Percentiles rank a stretch among this genome's conserved stretches.
Conservation (phyloP, 176 grass and related monocot genomes). For the Avena eriantha region DNA sequence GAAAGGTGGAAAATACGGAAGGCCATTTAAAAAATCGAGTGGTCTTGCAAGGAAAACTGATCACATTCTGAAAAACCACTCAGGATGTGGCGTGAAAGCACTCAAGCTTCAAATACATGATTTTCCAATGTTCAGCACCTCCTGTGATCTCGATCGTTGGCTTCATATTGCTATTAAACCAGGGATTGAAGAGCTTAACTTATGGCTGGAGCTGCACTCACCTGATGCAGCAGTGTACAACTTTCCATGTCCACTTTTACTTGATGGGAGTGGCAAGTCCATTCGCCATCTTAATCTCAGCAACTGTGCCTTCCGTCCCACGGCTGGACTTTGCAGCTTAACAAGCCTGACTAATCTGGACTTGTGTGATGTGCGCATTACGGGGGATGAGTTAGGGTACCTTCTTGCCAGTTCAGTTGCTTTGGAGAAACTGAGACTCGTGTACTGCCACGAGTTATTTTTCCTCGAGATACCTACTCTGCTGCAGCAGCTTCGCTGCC, state of each 20-base stretch:
- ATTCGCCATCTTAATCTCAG: not conserved
- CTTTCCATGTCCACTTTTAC: slow-evolving; percentile 1
- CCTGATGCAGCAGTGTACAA: not conserved
- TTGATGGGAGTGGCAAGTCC: not conserved
- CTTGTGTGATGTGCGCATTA: not conserved
- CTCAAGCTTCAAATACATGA: not conserved
- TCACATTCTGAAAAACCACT: not conserved
- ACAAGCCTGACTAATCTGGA: not conserved
- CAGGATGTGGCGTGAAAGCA: not conserved
- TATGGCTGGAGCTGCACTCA: not conserved
- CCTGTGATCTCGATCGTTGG: not conserved
- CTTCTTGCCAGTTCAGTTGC: not conserved
- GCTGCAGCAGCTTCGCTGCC: not conserved
- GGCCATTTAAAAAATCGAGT: not conserved
- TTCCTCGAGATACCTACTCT: not conserved
- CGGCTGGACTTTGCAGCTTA: not conserved
- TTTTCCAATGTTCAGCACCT: not conserved
- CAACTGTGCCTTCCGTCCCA: not conserved
- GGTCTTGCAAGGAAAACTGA: not conserved
- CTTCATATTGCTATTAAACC: not conserved
- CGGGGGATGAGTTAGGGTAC: not conserved
- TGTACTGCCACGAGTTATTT: not conserved
- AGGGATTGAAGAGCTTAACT: slow-evolving; percentile 12
- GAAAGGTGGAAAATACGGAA: not conserved
- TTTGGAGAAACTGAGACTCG: not conserved